Evolutionary conservation across 108 stramenopile species (phyloP).

Genomic region (Epipyxis sp.): DNA sequence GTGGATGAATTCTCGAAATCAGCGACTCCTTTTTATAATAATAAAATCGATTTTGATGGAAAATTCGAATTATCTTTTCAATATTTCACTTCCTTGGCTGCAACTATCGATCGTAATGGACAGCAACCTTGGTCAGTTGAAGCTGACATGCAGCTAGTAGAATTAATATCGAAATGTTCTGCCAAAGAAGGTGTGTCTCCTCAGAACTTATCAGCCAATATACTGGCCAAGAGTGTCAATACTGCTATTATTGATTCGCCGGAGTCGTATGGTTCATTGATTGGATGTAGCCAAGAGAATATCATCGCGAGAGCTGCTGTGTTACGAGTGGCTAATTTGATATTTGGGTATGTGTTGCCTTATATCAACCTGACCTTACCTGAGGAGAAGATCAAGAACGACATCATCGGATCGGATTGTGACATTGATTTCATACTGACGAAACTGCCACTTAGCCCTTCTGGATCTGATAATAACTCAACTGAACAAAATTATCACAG

Average conservation of each 20-base stretch:
- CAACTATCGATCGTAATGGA: neutral
- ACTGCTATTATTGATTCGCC: too few species aligned
- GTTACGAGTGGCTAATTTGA: slow-evolving; percentile 71
- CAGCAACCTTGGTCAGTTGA: slow-evolving; percentile 31
- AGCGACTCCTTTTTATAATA: too few species aligned
- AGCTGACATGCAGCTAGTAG: slow-evolving; percentile 38
- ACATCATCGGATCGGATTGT: neutral
- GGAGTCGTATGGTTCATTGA: too few species aligned
- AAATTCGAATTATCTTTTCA: too few species aligned
- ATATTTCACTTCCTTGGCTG: slow-evolving; percentile 21
- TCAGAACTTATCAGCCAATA: neutral
- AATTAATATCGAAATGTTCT: slow-evolving; percentile 37
- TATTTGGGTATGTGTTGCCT: slow-evolving; percentile 64
- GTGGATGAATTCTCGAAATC: too few species aligned
- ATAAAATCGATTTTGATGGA: too few species aligned
- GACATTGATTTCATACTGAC: neutral
- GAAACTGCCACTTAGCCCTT: neutral
- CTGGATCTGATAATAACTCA: too few species aligned
- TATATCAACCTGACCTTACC: slow-evolving; percentile 68
- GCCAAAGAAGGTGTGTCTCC: slow-evolving; percentile 1
- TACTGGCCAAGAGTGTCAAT: slow-evolving; percentile 16
- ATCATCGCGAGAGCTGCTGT: slow-evolving; percentile 69
- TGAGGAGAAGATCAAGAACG: slow-evolving; percentile 77
- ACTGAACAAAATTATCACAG: too few species aligned
- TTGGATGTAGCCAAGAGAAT: neutral